Conservation (phyloP, 1,139 yeast genomes). For the Citeromyces hawaiiensis region DNA sequence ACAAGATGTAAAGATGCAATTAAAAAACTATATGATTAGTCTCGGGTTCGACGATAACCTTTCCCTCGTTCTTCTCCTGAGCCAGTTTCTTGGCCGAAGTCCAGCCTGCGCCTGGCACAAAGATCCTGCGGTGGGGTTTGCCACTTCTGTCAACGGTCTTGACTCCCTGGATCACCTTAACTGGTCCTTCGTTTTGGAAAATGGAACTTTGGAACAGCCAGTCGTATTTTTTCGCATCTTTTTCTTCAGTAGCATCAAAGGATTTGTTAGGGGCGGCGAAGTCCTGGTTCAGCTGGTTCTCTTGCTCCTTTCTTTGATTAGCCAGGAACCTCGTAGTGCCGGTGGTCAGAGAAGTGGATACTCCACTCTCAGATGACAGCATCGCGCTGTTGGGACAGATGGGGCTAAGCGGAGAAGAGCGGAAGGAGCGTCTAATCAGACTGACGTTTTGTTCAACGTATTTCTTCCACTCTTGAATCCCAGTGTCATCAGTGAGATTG, state of each 20-base stretch:
- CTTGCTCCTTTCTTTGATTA: background rate
- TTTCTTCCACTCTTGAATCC: slow-evolving; percentile 15
- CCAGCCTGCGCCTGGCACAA: slow-evolving; percentile 45
- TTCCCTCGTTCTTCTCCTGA: background rate
- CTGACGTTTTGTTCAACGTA: slow-evolving; percentile 10
- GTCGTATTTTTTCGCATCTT: background rate
- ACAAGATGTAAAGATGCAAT: slow-evolving; percentile 1
- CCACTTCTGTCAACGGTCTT: slow-evolving; percentile 17
- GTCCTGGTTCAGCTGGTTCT: background rate
- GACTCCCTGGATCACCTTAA: slow-evolving; percentile 1
- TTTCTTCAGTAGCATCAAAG: background rate
- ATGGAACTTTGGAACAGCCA: slow-evolving; percentile 1
- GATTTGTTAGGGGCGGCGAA: background rate
- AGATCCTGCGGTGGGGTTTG: slow-evolving; percentile 27
- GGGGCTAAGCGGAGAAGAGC: slow-evolving; percentile 2
- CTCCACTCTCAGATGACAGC: background rate
- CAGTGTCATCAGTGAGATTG: slow-evolving; percentile 18
- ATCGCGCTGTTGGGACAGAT: background rate
- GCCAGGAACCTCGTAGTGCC: background rate
- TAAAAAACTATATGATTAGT: background rate
- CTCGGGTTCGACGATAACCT: background rate
- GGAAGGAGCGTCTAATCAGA: slow-evolving; percentile 2
- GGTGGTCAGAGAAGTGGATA: slow-evolving; percentile 1
- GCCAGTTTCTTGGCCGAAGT: slow-evolving; percentile 13
- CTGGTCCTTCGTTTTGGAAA: background rate